A percentile compares a stretch with the other conserved stretches of the same genome.
These are phyloP conservation scores for Cornus florida DNA, from an alignment of 148 eudicot species.

Conservation along the genomic window DNA sequence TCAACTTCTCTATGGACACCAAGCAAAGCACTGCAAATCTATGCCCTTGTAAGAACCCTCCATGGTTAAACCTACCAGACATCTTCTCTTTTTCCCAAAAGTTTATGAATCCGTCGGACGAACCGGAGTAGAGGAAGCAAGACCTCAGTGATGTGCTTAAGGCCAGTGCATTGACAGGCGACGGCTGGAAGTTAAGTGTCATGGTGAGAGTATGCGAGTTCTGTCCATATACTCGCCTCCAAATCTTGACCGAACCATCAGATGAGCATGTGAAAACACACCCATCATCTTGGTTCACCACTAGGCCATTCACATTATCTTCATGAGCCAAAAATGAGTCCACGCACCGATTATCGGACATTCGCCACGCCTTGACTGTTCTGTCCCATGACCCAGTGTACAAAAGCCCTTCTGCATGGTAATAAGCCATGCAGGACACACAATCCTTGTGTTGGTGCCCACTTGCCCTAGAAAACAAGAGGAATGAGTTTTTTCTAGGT, in stretches of 20 bases:
- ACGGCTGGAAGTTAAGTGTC: conserved; percentile 47
- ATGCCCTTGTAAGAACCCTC: conserved; percentile 59
- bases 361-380: conserved; percentile 51
- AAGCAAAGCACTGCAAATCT: conserved; percentile 51
- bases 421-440: conserved; percentile 62
- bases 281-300: conserved; percentile 57
- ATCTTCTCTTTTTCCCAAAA: conserved; percentile 51
- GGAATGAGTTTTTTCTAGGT: too few relatives aligned
- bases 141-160: conserved; percentile 19
- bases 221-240: conserved; percentile 53
- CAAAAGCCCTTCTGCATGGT: conserved; percentile 47
- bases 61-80: conserved; percentile 51
- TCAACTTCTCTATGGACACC: conserved; percentile 32
- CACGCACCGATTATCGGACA: conserved; percentile 36
- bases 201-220: conserved; percentile 49
- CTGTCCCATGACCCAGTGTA: conserved; percentile 59
- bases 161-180: conserved; percentile 49
- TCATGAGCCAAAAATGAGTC: conserved; percentile 62
- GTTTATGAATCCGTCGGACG: conserved; percentile 49
- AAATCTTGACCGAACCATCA: conserved; percentile 55
- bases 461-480: too few relatives aligned
- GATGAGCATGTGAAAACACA: conserved; percentile 56
- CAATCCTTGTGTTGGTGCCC: too few relatives aligned
- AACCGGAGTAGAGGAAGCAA: conserved; percentile 53
- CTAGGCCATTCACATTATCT: conserved; percentile 39